phyloP scores from a whole-genome alignment of 495 filamentous ascomycete genomes.

The Lichina pygmaea region DNA sequence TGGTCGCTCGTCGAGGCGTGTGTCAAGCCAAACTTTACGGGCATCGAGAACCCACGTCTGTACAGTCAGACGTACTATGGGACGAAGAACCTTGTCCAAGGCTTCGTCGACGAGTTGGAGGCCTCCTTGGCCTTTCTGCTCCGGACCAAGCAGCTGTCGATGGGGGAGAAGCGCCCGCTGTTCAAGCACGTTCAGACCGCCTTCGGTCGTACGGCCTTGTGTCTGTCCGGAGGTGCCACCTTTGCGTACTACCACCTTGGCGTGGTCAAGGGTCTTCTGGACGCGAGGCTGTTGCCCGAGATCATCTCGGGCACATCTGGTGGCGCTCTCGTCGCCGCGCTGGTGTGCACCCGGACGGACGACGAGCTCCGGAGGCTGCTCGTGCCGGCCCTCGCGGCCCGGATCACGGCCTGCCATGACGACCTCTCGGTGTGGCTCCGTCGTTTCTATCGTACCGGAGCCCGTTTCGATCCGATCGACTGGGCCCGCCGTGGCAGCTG shows the following conservation, averaged over 20 bases:
- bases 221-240: slow-evolving; percentile 76
- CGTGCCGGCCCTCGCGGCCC: slow-evolving; percentile 57
- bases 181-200: slow-evolving; percentile 79
- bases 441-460: slow-evolving; percentile 80
- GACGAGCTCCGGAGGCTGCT: slow-evolving; percentile 67
- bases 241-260: slow-evolving; percentile 97
- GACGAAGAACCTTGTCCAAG: slow-evolving; percentile 76
- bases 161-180: slow-evolving; percentile 50
- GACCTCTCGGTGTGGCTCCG: slow-evolving; percentile 42
- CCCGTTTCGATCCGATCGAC: slow-evolving; percentile 74
- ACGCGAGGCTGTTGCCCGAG: slow-evolving; percentile 62
- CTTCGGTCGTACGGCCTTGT: slow-evolving; percentile 76
- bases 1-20: slow-evolving; percentile 57
- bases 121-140: slow-evolving; percentile 38
- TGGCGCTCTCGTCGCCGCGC: slow-evolving; percentile 69
- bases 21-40: slow-evolving; percentile 90
- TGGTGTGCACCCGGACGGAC: slow-evolving; percentile 74
- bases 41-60: slow-evolving; percentile 76
- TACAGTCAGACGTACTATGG: slow-evolving; percentile 95
- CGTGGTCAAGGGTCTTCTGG: slow-evolving; percentile 69
- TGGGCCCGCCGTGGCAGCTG: slow-evolving; percentile 73
- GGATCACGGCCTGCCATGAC: slow-evolving; percentile 70
- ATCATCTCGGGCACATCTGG: slow-evolving; percentile 93
- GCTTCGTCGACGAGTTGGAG: slow-evolving; percentile 55
- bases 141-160: slow-evolving; percentile 31